These are phyloP conservation scores for Telfairia occidentalis DNA, from an alignment of 331 rosid species.

Conservation along the genomic window DNA sequence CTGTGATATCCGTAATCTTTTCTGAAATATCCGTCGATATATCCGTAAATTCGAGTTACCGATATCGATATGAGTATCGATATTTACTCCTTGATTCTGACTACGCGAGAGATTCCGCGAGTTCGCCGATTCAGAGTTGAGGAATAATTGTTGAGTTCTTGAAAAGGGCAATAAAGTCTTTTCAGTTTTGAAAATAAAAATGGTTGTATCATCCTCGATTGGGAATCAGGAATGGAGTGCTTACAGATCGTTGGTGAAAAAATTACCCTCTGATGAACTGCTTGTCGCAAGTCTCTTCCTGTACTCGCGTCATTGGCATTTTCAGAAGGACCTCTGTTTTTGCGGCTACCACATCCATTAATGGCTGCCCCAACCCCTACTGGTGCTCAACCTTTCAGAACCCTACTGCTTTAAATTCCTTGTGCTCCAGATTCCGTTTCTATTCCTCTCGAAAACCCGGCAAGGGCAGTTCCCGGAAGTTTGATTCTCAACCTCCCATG, in stretches of 20 bases:
- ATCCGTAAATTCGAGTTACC: no score
- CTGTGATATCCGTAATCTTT: no score
- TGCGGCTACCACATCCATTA: slow-evolving; percentile 13
- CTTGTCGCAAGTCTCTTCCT: slow-evolving; percentile 38
- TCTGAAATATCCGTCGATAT: no score
- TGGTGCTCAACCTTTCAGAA: slow-evolving; percentile 20
- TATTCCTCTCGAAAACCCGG: slow-evolving; percentile 42
- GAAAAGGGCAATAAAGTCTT: no score
- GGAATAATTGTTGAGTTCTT: no score
- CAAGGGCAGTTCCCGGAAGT: slow-evolving; percentile 29
- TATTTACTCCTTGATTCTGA: no score
- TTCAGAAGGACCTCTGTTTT: slow-evolving; percentile 25
- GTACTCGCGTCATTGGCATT: slow-evolving; percentile 35
- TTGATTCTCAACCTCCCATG: slow-evolving; percentile 29
- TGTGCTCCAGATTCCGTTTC: slow-evolving; percentile 20
- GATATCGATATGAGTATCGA: no score
- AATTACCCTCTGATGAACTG: slow-evolving; percentile 40
- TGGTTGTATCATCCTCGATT: no score
- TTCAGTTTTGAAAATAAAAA: no score
- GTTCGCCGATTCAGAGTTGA: no score
- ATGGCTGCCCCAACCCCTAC: slow-evolving; percentile 8
- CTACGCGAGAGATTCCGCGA: no score
- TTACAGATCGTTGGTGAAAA: not conserved
- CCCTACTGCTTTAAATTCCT: slow-evolving; percentile 21
- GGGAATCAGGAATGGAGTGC: not conserved